Evolutionary conservation across 1,139 yeast species (phyloP), one percentile per base, ranked within the genome.

Genomic region (Nakaseomyces sp.): DNA sequence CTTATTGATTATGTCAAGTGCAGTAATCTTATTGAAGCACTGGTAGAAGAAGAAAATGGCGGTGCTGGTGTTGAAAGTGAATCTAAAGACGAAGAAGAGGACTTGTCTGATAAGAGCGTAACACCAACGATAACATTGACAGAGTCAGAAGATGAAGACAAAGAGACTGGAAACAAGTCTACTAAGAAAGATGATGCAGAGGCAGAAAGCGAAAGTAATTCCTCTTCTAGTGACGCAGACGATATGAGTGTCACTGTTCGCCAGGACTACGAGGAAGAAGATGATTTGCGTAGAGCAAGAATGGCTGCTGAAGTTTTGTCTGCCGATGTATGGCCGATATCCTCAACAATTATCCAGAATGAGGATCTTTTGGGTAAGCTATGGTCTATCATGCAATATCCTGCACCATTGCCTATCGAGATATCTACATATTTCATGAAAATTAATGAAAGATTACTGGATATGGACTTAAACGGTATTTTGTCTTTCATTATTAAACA

Each of bases 301-400:
- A 75, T 89, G 50, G 91, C 96, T 3, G 86, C 96, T 1, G 98
- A 93, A 60, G 82, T 91, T 37, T 70, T 91, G 37, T 79, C 91
- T 45, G 88, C 94, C 4, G 97, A 91, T 59, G 93, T 88, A 6
- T 91, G 96, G 96, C 84, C 95, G 4, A 72, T 93, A 31, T 85
- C 96, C 4, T 96, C 91, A 55, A 81, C 95, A 0, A 81, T 91
- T 42, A 82, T 91, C 82, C 93, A 85, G 55, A 77, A 80, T 47
- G 71, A 77, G 2, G 72, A 70, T 16, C 71, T 85, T 42, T 65
- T 93, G 50, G 76, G 77, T 48, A 77, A 74, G 56, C 68, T 91
- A 44, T 91, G 98, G 98, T 66, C 77, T 20, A 71, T 89, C 18
- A 71, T 91, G 50, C 95, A 86, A 53, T 69, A 67, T 44, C 69